Evolutionary conservation across 192 early-diverging fungal species (phyloP).

Genomic region (Rhizophlyctis rosea): DNA sequence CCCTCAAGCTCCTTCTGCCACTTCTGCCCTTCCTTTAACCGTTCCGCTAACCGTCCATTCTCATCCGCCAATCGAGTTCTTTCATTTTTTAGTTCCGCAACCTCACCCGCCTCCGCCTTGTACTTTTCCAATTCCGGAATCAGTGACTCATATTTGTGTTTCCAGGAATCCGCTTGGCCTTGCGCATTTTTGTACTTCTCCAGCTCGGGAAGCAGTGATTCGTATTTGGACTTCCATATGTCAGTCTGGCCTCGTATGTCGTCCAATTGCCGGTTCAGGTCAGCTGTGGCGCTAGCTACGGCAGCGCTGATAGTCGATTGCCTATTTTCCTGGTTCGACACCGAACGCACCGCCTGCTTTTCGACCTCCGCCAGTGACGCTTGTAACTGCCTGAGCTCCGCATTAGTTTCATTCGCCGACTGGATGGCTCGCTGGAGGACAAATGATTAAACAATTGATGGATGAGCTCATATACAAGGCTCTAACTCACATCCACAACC

Average conservation of each 20-base stretch:
- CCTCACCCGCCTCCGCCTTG: neutral
- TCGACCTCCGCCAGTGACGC: constrained; percentile 1
- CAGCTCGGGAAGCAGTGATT: neutral
- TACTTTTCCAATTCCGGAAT: constrained; percentile 14
- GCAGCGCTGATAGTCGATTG: constrained; percentile 6
- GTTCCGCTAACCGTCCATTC: constrained; percentile 14
- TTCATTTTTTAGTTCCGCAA: constrained; percentile 14
- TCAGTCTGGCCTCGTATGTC: constrained; percentile 6
- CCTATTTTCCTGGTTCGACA: too few species aligned
- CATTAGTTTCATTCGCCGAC: constrained; percentile 14
- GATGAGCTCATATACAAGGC: neutral
- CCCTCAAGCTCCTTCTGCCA: constrained; percentile 16
- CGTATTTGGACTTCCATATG: constrained; percentile 17
- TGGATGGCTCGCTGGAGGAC: constrained; percentile 2
- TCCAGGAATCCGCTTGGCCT: constrained; percentile 26
- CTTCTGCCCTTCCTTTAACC: neutral
- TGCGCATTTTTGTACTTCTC: constrained; percentile 11
- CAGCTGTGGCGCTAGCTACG: neutral
- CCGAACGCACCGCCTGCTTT: neutral
- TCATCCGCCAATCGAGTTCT: constrained; percentile 15
- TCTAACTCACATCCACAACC: neutral
- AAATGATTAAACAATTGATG: neutral
- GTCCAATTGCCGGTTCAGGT: constrained; percentile 17
- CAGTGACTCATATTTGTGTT: constrained; percentile 14
- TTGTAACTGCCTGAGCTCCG: constrained; percentile 10